Percentiles rank a stretch among this genome's conserved stretches.
Evolutionary conservation across 352 stramenopile species (phyloP).

Genomic region (Phytophthora boehmeriae): DNA sequence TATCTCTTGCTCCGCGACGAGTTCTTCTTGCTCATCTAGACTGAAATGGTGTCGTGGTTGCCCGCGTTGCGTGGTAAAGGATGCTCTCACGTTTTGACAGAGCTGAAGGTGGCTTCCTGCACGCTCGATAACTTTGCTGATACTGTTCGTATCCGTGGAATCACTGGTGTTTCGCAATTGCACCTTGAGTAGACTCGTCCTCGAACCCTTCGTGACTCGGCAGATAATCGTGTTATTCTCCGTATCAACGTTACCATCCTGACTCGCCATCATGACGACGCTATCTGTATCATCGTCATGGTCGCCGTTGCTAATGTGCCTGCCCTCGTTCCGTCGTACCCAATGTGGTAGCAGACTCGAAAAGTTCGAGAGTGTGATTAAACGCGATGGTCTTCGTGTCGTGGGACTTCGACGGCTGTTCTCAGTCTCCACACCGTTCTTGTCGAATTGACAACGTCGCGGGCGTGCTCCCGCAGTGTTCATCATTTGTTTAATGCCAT

Average conservation of each 20-base stretch:
- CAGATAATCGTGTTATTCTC: slow-evolving; percentile 42
- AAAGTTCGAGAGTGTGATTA: slow-evolving; percentile 45
- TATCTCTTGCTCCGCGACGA: slow-evolving; percentile 60
- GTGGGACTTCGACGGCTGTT: slow-evolving; percentile 19
- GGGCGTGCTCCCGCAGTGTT: slow-evolving; percentile 47
- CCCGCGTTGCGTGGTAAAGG: slow-evolving; percentile 19
- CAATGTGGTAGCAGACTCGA: slow-evolving; percentile 39
- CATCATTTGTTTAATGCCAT: slow-evolving; percentile 64
- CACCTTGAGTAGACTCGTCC: slow-evolving; percentile 42
- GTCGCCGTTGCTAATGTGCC: slow-evolving; percentile 42
- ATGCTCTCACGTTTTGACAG: slow-evolving; percentile 23
- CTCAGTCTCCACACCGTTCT: slow-evolving; percentile 22
- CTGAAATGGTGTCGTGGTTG: slow-evolving; percentile 25
- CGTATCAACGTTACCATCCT: slow-evolving; percentile 16
- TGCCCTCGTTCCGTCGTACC: slow-evolving; percentile 36
- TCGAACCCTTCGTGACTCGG: slow-evolving; percentile 25
- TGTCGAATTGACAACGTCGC: slow-evolving; percentile 25
- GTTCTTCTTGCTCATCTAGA: slow-evolving; percentile 36
- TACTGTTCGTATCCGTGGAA: slow-evolving; percentile 8
- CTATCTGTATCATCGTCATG: slow-evolving; percentile 50
- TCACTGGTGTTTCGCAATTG: slow-evolving; percentile 28
- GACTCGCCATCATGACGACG: slow-evolving; percentile 30
- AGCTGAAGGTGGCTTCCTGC: slow-evolving; percentile 18
- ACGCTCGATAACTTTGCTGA: background rate
- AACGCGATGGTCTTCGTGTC: slow-evolving; percentile 22